Evolutionary conservation across 164 flowering plant species (phyloP).

Genomic region (Magnolia officinalis): DNA sequence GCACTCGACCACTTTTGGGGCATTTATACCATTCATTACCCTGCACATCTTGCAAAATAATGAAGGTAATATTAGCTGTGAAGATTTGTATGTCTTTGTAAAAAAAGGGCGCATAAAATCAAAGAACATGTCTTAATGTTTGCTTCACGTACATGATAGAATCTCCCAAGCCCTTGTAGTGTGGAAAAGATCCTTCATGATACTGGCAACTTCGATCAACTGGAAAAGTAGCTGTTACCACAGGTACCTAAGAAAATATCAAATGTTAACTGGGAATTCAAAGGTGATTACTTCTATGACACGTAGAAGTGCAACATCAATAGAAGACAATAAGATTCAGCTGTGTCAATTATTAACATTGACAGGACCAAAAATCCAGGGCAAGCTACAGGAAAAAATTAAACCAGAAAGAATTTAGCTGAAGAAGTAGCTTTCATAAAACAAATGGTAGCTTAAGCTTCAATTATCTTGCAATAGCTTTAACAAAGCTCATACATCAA

Average conservation of each 20-base stretch:
- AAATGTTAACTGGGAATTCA: background rate
- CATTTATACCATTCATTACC: slow-evolving; percentile 97
- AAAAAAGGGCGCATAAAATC: background rate
- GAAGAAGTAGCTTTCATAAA: background rate
- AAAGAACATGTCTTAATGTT: background rate
- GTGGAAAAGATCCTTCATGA: slow-evolving; percentile 82
- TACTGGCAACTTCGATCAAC: slow-evolving; percentile 83
- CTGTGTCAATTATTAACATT: too few relatives aligned
- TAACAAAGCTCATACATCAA: too few relatives aligned
- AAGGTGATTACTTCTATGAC: too few relatives aligned
- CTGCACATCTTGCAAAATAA: slow-evolving; percentile 38
- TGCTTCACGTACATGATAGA: slow-evolving; percentile 63
- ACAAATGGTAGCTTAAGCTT: too few relatives aligned
- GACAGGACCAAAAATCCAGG: too few relatives aligned
- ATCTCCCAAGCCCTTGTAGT: slow-evolving; percentile 82
- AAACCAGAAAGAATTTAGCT: background rate
- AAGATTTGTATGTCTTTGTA: background rate
- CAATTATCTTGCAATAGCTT: too few relatives aligned
- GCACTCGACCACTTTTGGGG: slow-evolving; percentile 96
- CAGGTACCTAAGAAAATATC: slow-evolving; percentile 72
- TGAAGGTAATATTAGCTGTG: background rate
- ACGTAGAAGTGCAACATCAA: too few relatives aligned
- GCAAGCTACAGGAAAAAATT: background rate
- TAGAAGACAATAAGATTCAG: too few relatives aligned
- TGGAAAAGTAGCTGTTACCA: slow-evolving; percentile 80